Evolutionary conservation across 768 basidiomycete species (phyloP).

Genomic region (Galerina sulciceps): DNA sequence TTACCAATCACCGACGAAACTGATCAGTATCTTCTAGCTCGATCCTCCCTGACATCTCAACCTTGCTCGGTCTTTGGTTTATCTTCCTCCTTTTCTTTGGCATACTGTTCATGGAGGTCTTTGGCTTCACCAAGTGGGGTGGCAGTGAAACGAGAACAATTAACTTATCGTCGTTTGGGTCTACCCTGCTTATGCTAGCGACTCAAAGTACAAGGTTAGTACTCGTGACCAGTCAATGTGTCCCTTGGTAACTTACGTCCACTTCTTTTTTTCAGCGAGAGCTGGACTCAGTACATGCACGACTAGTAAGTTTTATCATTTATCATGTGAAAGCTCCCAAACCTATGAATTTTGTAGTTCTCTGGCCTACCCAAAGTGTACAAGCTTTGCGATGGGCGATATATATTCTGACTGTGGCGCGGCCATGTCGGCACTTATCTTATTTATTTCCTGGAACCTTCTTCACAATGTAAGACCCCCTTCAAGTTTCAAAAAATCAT

Average conservation of each 20-base stretch:
- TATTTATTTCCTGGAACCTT: conserved; percentile 96
- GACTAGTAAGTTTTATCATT: conserved; percentile 68
- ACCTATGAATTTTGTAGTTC: conserved; percentile 49
- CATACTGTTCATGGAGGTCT: conserved; percentile 88
- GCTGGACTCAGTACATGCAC: conserved; percentile 98
- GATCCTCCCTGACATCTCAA: conserved; percentile 84
- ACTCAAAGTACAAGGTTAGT: conserved; percentile 93
- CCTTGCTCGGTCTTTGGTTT: conserved; percentile 86
- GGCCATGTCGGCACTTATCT: conserved; percentile 74
- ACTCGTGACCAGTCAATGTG: background rate
- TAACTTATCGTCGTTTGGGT: conserved; percentile 83
- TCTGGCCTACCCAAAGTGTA: conserved; percentile 80
- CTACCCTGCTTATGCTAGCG: conserved; percentile 84
- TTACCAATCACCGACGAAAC: too few species aligned
- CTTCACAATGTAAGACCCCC: conserved; percentile 78
- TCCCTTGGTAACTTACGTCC: background rate
- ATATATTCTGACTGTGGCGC: conserved; percentile 89
- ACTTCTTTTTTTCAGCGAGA: conserved; percentile 65
- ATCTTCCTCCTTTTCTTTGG: conserved; percentile 90
- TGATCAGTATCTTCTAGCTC: conserved; percentile 50
- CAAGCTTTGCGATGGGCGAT: conserved; percentile 47
- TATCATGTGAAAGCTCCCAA: background rate
- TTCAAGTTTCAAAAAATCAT: conserved; percentile 17
- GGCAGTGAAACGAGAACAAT: conserved; percentile 67
- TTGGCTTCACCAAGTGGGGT: conserved; percentile 87